These are phyloP conservation scores for Trichophyton simii DNA, from an alignment of 2,329 filamentous ascomycete genomes.

Conservation along the genomic window DNA sequence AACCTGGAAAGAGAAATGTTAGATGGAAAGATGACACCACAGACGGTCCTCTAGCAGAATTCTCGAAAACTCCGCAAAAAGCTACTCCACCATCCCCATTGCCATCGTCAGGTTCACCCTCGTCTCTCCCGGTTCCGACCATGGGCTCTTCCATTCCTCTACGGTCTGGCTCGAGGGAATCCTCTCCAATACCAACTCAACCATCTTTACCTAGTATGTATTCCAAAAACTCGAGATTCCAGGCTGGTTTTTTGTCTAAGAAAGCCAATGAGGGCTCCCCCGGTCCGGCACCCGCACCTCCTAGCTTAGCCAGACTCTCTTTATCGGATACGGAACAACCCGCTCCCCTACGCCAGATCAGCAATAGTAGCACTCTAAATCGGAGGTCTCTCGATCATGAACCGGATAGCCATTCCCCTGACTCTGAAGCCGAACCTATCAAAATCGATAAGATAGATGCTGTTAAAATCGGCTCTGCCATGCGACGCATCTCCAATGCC, in stretches of 20 bases:
- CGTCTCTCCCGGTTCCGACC: slow-evolving; percentile 31
- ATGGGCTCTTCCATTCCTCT: slow-evolving; percentile 42
- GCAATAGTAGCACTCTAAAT: slow-evolving; percentile 38
- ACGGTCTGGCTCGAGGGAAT: slow-evolving; percentile 31
- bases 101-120: slow-evolving; percentile 27
- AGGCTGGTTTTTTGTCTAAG: slow-evolving; percentile 73
- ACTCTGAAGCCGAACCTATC: slow-evolving; percentile 32
- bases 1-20: slow-evolving; percentile 57
- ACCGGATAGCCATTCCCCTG: slow-evolving; percentile 18
- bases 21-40: slow-evolving; percentile 89
- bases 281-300: slow-evolving; percentile 42
- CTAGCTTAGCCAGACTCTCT: slow-evolving; percentile 45
- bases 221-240: slow-evolving; percentile 64
- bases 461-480: slow-evolving; percentile 43
- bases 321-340: slow-evolving; percentile 44
- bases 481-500: slow-evolving; percentile 39
- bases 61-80: slow-evolving; percentile 77
- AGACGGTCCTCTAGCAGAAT: slow-evolving; percentile 70
- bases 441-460: slow-evolving; percentile 38
- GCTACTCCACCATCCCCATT: slow-evolving; percentile 46
- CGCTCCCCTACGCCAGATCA: slow-evolving; percentile 44
- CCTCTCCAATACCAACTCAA: slow-evolving; percentile 45
- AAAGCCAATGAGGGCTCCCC: slow-evolving; percentile 49
- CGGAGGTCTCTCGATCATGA: slow-evolving; percentile 32
- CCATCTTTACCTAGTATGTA: slow-evolving; percentile 47